Conservation (phyloP, 176 grass and related monocot species). For the Poa pratensis region DNA sequence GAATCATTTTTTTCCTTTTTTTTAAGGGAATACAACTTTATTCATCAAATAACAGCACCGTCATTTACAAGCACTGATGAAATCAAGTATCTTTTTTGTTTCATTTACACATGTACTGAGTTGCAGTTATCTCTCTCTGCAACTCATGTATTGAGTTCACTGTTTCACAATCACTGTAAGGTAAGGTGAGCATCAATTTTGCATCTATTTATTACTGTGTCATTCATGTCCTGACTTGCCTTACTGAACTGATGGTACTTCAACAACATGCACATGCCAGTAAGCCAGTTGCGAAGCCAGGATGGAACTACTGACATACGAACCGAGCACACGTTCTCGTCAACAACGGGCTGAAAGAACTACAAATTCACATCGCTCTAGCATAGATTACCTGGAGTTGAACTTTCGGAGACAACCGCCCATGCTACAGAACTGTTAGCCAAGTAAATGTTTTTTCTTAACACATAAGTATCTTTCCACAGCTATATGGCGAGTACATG, state of each 20-base stretch:
- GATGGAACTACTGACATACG: background rate
- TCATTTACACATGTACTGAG: background rate
- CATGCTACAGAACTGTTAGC: conserved; percentile 36
- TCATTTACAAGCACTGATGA: too few relatives aligned
- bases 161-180: background rate
- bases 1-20: background rate
- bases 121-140: background rate
- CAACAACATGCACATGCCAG: background rate
- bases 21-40: background rate
- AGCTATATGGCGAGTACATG: conserved; percentile 14
- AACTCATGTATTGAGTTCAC: background rate
- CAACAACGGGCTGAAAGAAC: background rate
- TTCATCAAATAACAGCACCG: too few relatives aligned
- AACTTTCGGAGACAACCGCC: background rate
- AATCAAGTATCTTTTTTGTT: background rate
- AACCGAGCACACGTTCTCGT: background rate
- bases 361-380: background rate
- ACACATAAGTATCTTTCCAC: background rate
- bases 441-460: conserved; percentile 12
- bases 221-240: background rate
- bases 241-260: background rate
- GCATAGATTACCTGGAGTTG: background rate
- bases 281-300: background rate
- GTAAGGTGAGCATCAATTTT: background rate
- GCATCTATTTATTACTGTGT: background rate